A percentile compares a stretch with the other conserved stretches of the same genome.
phyloP scores from a whole-genome alignment of 2,329 filamentous ascomycete genomes.

The Calonectria hongkongensis region DNA sequence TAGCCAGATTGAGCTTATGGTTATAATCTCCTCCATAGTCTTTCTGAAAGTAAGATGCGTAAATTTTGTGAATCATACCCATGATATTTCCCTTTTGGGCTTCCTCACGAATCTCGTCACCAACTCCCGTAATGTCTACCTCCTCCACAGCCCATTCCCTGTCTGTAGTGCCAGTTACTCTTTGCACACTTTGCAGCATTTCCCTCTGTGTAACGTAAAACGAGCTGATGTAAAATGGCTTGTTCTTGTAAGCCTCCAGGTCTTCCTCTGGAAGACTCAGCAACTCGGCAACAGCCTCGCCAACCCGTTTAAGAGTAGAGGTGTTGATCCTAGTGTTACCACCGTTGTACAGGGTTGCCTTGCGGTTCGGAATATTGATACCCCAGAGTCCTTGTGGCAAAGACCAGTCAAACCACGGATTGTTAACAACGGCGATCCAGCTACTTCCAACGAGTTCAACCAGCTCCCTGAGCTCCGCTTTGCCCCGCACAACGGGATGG shows the following conservation, averaged over 20 bases:
- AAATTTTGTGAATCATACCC: conserved; percentile 50
- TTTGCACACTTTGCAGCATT: conserved; percentile 76
- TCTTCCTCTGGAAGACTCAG: conserved; percentile 59
- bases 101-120: conserved; percentile 41
- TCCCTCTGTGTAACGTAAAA: conserved; percentile 77
- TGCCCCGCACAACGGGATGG: conserved; percentile 49
- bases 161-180: conserved; percentile 73
- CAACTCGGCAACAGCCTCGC: conserved; percentile 58
- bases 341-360: conserved; percentile 56
- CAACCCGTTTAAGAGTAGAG: conserved; percentile 57
- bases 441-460: conserved; percentile 56
- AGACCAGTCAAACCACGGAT: conserved; percentile 60
- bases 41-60: conserved; percentile 55
- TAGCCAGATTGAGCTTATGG: conserved; percentile 54
- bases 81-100: conserved; percentile 46
- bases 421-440: conserved; percentile 59
- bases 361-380: conserved; percentile 56
- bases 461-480: conserved; percentile 53
- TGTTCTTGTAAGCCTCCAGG: conserved; percentile 56
- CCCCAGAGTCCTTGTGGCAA: conserved; percentile 55
- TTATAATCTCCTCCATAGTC: conserved; percentile 59
- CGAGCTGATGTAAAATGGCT: conserved; percentile 67
- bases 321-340: conserved; percentile 55
- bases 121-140: conserved; percentile 35
- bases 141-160: conserved; percentile 63